Evolutionary conservation across 305 asterid species (phyloP).

Genomic region (Fraxinus platypoda): DNA sequence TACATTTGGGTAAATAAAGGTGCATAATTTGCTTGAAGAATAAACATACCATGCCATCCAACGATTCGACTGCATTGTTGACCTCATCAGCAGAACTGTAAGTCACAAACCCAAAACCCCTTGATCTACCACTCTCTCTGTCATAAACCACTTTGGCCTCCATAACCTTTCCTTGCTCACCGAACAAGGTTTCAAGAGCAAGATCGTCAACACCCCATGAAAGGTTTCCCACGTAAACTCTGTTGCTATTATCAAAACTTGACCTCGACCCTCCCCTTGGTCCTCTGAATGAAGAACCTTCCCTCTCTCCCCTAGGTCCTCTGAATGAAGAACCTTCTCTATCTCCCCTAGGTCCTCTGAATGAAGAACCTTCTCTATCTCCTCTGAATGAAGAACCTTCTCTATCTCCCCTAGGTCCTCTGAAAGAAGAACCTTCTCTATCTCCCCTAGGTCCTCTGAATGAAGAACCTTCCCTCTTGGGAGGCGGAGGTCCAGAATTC

Average conservation of each 20-base stretch:
- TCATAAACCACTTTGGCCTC: conserved; percentile 87
- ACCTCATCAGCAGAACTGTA: conserved; percentile 64
- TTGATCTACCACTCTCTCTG: conserved; percentile 82
- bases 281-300: conserved; percentile 19
- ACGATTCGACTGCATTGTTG: conserved; percentile 50
- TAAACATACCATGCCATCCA: conserved; percentile 70
- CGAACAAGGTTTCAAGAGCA: conserved; percentile 63
- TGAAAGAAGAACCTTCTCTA: no score
- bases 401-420: no score
- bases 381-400: neutral
- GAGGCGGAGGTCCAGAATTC: conserved; percentile 60
- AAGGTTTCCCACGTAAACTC: conserved; percentile 79
- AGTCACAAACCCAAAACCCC: conserved; percentile 97
- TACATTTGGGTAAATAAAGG: neutral
- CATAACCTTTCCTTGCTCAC: conserved; percentile 73
- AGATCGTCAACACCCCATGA: conserved; percentile 82
- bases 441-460: conserved; percentile 37
- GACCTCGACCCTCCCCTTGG: conserved; percentile 43
- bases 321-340: neutral
- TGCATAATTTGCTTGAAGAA: neutral
- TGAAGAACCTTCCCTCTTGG: conserved; percentile 43
- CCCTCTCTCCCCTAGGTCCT: neutral
- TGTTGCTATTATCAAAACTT: conserved; percentile 43
- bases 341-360: neutral
- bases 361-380: neutral